A percentile compares a stretch with the other conserved stretches of the same genome.
Evolutionary conservation across 2,329 filamentous ascomycete genomes (phyloP).

Genomic region (Meredithiella fracta): DNA sequence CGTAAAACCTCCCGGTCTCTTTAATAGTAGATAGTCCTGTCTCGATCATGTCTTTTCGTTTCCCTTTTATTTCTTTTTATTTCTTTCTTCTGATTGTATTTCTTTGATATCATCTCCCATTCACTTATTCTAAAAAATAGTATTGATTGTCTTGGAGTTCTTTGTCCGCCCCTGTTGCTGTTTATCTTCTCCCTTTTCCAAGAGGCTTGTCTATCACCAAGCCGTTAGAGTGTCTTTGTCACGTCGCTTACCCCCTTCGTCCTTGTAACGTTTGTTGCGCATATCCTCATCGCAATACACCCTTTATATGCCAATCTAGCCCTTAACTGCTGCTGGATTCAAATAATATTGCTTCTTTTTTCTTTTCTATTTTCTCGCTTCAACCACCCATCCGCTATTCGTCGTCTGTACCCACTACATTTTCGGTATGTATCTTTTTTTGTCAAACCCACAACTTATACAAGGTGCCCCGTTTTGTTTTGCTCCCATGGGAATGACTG

Average conservation of each 20-base stretch:
- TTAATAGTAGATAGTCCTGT: background rate
- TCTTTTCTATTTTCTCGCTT: background rate
- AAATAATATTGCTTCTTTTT: background rate
- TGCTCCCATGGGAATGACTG: background rate
- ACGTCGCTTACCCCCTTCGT: background rate
- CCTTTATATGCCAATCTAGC: conserved; percentile 1
- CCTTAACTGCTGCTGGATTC: conserved; percentile 10
- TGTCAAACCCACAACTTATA: conserved; percentile 2
- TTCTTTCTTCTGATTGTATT: background rate
- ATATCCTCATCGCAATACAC: too few species aligned
- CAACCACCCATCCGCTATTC: background rate
- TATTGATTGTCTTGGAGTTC: background rate
- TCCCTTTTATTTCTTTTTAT: background rate
- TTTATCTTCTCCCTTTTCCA: conserved; percentile 3
- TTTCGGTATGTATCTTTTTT: background rate
- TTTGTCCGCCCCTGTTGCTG: conserved; percentile 1
- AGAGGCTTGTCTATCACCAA: too few species aligned
- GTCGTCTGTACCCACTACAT: background rate
- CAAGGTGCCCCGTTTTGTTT: background rate
- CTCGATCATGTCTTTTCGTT: background rate
- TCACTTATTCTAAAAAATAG: background rate
- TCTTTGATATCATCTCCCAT: background rate
- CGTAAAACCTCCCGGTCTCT: background rate
- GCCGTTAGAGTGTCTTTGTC: background rate
- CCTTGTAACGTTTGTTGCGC: background rate